Conservation (phyloP, 2,329 filamentous ascomycete genomes). For the Pyricularia sp. region DNA sequence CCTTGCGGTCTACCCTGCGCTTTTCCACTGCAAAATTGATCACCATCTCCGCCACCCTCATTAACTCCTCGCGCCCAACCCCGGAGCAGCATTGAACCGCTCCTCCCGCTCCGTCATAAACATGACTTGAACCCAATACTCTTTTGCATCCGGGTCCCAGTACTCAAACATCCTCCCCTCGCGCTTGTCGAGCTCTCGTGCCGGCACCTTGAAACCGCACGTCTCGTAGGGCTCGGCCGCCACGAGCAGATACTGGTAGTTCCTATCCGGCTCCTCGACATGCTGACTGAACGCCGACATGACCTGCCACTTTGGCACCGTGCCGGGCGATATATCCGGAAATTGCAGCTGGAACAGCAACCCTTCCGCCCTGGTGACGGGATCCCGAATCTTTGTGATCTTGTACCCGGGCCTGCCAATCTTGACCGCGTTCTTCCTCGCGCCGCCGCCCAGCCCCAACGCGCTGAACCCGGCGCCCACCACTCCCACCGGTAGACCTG, state of each 20-base stretch:
- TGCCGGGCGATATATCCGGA: conserved; percentile 72
- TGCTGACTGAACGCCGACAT: conserved; percentile 98
- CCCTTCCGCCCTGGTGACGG: conserved; percentile 78
- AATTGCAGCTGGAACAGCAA: conserved; percentile 95
- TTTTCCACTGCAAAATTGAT: not conserved
- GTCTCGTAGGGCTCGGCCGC: conserved; percentile 98
- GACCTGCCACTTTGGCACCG: conserved; percentile 78
- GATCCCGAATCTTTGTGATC: conserved; percentile 91
- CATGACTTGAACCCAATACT: conserved; percentile 96
- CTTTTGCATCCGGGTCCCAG: conserved; percentile 92
- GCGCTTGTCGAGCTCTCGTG: conserved; percentile 80
- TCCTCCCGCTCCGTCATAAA: conserved; percentile 98
- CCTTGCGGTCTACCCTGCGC: not conserved
- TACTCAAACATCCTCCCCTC: conserved; percentile 87
- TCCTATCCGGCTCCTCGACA: conserved; percentile 87
- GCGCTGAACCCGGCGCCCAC: conserved; percentile 57
- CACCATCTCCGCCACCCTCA: not conserved
- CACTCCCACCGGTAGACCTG: conserved; percentile 64
- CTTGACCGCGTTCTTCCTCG: conserved; percentile 81
- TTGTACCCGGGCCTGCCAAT: conserved; percentile 96
- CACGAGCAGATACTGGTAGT: conserved; percentile 88
- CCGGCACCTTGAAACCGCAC: conserved; percentile 91
- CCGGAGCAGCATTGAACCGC: conserved; percentile 62
- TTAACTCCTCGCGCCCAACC: conserved; percentile 41
- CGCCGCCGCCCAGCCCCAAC: conserved; percentile 39